phyloP scores from a whole-genome alignment of 768 basidiomycete genomes.

The Amanita exitialis region DNA sequence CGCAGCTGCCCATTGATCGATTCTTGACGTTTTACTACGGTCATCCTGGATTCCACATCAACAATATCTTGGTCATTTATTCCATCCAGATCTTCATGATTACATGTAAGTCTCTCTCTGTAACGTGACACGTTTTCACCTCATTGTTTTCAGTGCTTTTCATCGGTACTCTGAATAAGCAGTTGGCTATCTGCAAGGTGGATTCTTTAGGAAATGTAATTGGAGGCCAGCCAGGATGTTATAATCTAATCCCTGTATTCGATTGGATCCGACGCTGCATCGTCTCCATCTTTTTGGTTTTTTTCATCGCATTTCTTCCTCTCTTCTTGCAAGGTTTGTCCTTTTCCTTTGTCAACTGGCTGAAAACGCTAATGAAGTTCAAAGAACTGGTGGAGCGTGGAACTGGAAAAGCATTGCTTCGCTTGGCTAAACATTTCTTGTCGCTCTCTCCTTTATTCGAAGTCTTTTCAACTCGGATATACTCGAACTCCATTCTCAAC shows the following conservation, averaged over 20 bases:
- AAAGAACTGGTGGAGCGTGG: constrained; percentile 93
- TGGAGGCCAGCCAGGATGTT: constrained; percentile 85
- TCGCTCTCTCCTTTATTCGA: constrained; percentile 97
- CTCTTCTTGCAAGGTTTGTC: constrained; percentile 83
- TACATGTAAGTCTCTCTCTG: constrained; percentile 50
- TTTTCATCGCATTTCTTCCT: constrained; percentile 95
- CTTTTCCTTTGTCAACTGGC: not conserved
- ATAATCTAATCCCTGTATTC: constrained; percentile 93
- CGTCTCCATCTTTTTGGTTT: constrained; percentile 96
- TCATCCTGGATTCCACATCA: constrained; percentile 99
- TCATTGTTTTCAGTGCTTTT: constrained; percentile 54
- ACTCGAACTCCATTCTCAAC: constrained; percentile 92
- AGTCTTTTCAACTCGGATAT: constrained; percentile 98
- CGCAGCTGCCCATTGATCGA: constrained; percentile 94
- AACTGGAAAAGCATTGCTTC: constrained; percentile 88
- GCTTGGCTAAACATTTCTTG: constrained; percentile 92
- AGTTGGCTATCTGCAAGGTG: constrained; percentile 78
- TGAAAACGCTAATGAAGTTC: constrained; percentile 2
- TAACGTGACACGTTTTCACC: constrained; percentile 1
- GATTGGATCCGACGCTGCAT: constrained; percentile 98
- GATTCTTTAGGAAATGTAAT: constrained; percentile 75
- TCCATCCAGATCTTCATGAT: constrained; percentile 98
- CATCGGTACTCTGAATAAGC: constrained; percentile 94
- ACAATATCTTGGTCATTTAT: constrained; percentile 98
- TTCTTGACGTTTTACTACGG: constrained; percentile 99